These are phyloP conservation scores for Fraxinus quadrangulata DNA, from an alignment of 257 asterid genomes.

Conservation along the genomic window DNA sequence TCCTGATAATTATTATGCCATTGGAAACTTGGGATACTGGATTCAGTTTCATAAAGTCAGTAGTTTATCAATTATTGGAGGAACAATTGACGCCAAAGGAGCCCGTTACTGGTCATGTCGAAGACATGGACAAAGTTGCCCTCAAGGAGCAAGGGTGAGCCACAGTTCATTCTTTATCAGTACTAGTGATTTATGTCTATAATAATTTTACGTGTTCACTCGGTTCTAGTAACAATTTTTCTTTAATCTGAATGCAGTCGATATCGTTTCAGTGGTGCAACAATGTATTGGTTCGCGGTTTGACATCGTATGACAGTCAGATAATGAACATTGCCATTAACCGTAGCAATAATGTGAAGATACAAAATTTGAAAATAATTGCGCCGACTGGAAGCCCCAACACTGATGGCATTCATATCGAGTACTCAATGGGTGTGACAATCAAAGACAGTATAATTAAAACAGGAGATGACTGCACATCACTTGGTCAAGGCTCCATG, in stretches of 20 bases:
- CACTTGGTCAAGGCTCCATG: slow-evolving; percentile 66
- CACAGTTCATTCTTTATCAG: neutral
- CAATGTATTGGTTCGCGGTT: slow-evolving; percentile 45
- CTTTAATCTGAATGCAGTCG: slow-evolving; percentile 46
- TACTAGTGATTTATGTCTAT: too few relatives aligned
- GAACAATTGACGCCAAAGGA: slow-evolving; percentile 70
- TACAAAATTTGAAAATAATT: slow-evolving; percentile 45
- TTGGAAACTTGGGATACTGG: slow-evolving; percentile 65
- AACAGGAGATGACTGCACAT: slow-evolving; percentile 74
- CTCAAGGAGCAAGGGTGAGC: slow-evolving; percentile 65
- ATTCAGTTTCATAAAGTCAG: slow-evolving; percentile 62
- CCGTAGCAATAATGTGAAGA: slow-evolving; percentile 43
- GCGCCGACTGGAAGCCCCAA: slow-evolving; percentile 81
- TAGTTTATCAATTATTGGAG: slow-evolving; percentile 53
- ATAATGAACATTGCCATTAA: slow-evolving; percentile 46
- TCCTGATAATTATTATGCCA: slow-evolving; percentile 44
- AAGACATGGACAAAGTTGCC: slow-evolving; percentile 40
- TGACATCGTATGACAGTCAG: slow-evolving; percentile 56
- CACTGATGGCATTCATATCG: slow-evolving; percentile 68
- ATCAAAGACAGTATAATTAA: slow-evolving; percentile 39
- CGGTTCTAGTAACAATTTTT: neutral
- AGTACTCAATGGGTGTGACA: slow-evolving; percentile 45
- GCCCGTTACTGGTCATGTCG: slow-evolving; percentile 59
- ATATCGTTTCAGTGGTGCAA: slow-evolving; percentile 59
- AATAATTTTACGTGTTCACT: neutral